phyloP scores from a whole-genome alignment of 2,329 filamentous ascomycete species.

The Fusarium sp. region DNA sequence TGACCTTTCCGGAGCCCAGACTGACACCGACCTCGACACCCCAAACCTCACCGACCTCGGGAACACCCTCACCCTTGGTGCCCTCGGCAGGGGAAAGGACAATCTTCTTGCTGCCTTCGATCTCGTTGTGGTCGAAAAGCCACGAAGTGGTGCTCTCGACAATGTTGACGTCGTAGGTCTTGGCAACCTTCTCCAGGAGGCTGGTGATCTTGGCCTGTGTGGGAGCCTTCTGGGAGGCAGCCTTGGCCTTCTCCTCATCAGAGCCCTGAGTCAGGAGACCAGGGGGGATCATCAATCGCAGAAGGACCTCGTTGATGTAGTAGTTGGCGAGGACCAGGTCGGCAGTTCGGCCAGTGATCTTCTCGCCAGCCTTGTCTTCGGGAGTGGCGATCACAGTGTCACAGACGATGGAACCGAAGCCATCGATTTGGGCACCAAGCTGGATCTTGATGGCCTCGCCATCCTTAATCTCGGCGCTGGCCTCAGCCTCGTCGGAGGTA shows the following conservation, averaged over 20 bases:
- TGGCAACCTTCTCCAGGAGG: conserved; percentile 90
- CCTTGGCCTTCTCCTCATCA: conserved; percentile 96
- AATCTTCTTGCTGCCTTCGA: conserved; percentile 97
- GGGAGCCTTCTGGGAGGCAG: conserved; percentile 81
- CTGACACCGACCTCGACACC: conserved; percentile 96
- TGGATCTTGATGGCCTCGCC: conserved; percentile 96
- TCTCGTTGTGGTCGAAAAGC: conserved; percentile 96
- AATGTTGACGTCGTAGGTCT: conserved; percentile 89
- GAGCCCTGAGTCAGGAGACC: conserved; percentile 83
- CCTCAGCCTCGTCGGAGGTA: conserved; percentile 86
- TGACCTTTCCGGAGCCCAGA: conserved; percentile 92
- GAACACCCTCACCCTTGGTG: conserved; percentile 87
- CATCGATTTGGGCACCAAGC: conserved; percentile 98
- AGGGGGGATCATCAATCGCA: conserved; percentile 91
- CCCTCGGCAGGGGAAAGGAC: conserved; percentile 88
- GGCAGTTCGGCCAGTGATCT: conserved; percentile 80
- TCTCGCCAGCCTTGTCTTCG: conserved; percentile 69
- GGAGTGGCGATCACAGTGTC: conserved; percentile 83
- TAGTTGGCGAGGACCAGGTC: conserved; percentile 91
- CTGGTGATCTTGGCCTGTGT: conserved; percentile 88
- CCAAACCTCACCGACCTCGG: conserved; percentile 94
- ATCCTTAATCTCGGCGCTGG: conserved; percentile 79
- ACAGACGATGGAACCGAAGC: conserved; percentile 95
- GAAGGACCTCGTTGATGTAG: conserved; percentile 94
- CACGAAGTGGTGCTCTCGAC: conserved; percentile 99